A percentile compares a stretch with the other conserved stretches of the same genome.
Conservation (phyloP, 1,284 basidiomycete species). For the Sanghuangporus baumii region DNA sequence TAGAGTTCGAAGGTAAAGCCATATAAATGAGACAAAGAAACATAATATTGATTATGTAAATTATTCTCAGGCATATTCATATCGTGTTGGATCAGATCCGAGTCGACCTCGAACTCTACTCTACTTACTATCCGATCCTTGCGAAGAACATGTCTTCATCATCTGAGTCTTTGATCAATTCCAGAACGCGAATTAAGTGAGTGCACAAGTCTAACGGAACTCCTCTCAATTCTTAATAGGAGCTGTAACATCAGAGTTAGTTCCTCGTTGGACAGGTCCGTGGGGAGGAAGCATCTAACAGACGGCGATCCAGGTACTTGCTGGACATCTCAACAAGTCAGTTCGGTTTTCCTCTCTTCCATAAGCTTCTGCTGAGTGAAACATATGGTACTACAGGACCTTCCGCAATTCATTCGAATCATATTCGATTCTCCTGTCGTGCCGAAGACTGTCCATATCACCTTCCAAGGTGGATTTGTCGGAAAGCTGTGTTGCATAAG, state of each 20-base stretch:
- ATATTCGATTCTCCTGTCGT: constrained; percentile 46
- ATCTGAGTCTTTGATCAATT: not conserved
- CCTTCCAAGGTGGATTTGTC: constrained; percentile 81
- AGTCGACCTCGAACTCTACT: no score
- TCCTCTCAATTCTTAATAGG: not conserved
- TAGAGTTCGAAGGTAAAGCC: no score
- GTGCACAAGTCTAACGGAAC: not conserved
- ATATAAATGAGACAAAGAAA: no score
- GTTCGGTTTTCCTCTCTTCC: not conserved
- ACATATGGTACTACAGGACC: constrained; percentile 37
- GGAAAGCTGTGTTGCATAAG: constrained; percentile 57
- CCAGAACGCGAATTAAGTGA: not conserved
- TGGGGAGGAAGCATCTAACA: constrained; percentile 63
- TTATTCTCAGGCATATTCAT: no score
- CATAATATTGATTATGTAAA: no score
- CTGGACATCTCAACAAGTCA: constrained; percentile 77
- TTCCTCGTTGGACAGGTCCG: constrained; percentile 76
- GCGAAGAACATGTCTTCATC: not conserved
- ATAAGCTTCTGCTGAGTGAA: not conserved
- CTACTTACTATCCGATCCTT: no score
- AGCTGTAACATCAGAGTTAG: constrained; percentile 53
- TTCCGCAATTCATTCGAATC: constrained; percentile 69
- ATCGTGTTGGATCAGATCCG: no score
- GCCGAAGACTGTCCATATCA: constrained; percentile 53
- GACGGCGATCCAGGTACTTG: constrained; percentile 74